phyloP scores from a whole-genome alignment of 108 stramenopile genomes.

The Fragilariopsis cylindrus region DNA sequence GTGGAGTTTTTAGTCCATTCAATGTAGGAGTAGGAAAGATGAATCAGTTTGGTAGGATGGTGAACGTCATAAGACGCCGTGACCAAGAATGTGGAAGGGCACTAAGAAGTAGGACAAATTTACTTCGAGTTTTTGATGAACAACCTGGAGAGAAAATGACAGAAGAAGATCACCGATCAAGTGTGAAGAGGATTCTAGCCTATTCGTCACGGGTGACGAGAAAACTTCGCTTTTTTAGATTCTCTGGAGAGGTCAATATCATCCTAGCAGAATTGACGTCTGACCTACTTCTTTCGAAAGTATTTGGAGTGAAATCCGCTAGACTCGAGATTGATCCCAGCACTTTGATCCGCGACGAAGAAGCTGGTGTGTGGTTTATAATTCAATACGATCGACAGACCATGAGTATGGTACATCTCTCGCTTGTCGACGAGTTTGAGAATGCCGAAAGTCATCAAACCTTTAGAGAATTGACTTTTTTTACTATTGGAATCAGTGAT shows the following conservation, averaged over 20 bases:
- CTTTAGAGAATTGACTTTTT: conserved; percentile 54
- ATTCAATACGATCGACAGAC: conserved; percentile 62
- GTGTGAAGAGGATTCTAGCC: conserved; percentile 59
- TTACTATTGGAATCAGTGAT: conserved; percentile 66
- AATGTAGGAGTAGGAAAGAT: conserved; percentile 5
- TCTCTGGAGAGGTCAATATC: conserved; percentile 44
- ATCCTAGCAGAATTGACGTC: conserved; percentile 46
- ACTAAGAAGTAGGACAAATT: conserved; percentile 56
- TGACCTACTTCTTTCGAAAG: conserved; percentile 45
- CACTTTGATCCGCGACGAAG: conserved; percentile 31
- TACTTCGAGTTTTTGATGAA: conserved; percentile 42
- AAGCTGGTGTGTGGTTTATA: conserved; percentile 64
- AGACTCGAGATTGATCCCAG: conserved; percentile 43
- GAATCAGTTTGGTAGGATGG: conserved; percentile 49
- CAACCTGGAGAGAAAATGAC: not conserved
- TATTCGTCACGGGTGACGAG: conserved; percentile 52
- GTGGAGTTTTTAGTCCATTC: conserved; percentile 55
- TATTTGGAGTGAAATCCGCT: conserved; percentile 43
- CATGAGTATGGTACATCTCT: conserved; percentile 57
- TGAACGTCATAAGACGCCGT: conserved; percentile 47
- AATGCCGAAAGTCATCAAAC: conserved; percentile 15
- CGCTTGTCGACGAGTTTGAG: conserved; percentile 24
- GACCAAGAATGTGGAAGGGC: conserved; percentile 79
- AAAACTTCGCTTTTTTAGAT: conserved; percentile 63
- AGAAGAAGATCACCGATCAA: conserved; percentile 34